Evolutionary conservation across 2,329 filamentous ascomycete species (phyloP), one percentile per base, ranked within the genome.

Genomic region (Colletotrichum musicola): DNA sequence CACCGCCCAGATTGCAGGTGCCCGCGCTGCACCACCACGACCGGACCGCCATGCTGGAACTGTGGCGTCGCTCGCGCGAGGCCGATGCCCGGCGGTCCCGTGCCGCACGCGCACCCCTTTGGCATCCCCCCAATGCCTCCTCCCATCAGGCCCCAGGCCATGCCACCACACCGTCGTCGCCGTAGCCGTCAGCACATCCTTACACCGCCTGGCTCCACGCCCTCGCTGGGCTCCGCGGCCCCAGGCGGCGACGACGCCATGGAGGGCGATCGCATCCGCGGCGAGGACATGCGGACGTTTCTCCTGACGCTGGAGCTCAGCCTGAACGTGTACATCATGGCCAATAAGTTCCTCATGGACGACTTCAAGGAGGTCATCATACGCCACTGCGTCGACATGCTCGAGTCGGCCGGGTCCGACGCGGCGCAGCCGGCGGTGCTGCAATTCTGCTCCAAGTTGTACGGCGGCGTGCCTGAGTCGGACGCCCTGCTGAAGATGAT

Each of bases 261-360:
- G 68, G 72, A 71, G 30, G 72, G 65, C 25, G 71, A 74, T n/a
- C 79, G 81, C 58, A 81, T 85, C 74, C 75, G 77, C 6, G 78
- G 78, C 38, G 81, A 84, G 71, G 83, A 86, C 73, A 73, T 85
- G 69, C 78, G 78, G 14, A 83, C 83, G 4, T 86, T 83, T 83
- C 77, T 84, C 4, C 75, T 84, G 55, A 75, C 81, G 2, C 85
- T 84, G 72, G 79, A 83, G 69, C 78, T 85, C 42, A 82, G 81
- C 72, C 72, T 86, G 13, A 82, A 85, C 61, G 83, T 85, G 13
- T 86, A 86, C 74, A 81, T 85, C 59, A 82, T 82, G 61, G 84
- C 84, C 7, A 79, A 84, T 71, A 81, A 81, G 59, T 85, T 81
- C 73, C 77, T 85, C 60, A 81, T 86, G 73, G 79, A 82, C 27